These are phyloP conservation scores for Lagenidium giganteum DNA, from an alignment of 352 stramenopile species.

Conservation along the genomic window DNA sequence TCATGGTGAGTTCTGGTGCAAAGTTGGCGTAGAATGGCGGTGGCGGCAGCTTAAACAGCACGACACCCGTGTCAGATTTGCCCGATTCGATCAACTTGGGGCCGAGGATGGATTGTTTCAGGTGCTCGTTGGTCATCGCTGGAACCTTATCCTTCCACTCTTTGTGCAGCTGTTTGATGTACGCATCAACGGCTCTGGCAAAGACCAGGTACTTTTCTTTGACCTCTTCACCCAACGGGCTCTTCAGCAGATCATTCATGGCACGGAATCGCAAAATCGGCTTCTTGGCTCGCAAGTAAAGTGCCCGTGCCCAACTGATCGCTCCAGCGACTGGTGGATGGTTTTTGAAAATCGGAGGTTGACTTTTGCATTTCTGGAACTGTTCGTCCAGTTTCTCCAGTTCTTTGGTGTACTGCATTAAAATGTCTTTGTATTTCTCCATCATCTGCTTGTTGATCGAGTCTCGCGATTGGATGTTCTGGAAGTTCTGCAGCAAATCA, in stretches of 20 bases:
- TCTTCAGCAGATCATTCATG: slow-evolving; percentile 91
- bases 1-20: slow-evolving; percentile 86
- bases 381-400: slow-evolving; percentile 88
- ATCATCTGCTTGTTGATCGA: slow-evolving; percentile 97
- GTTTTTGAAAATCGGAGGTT: slow-evolving; percentile 91
- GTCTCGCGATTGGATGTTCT: slow-evolving; percentile 93
- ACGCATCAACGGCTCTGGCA: slow-evolving; percentile 88
- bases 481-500: slow-evolving; percentile 96
- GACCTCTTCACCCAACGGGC: slow-evolving; percentile 86
- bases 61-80: slow-evolving; percentile 70
- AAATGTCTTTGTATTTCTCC: slow-evolving; percentile 96
- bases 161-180: slow-evolving; percentile 90
- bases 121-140: slow-evolving; percentile 86
- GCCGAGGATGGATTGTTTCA: slow-evolving; percentile 92
- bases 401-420: slow-evolving; percentile 96
- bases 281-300: slow-evolving; percentile 92
- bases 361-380: slow-evolving; percentile 81
- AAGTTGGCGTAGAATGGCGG: slow-evolving; percentile 95
- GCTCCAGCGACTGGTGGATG: slow-evolving; percentile 86
- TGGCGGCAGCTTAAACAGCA: slow-evolving; percentile 81
- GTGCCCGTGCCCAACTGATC: slow-evolving; percentile 75
- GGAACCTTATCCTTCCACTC: slow-evolving; percentile 92
- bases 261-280: slow-evolving; percentile 93
- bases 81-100: slow-evolving; percentile 70
- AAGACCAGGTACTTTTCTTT: slow-evolving; percentile 95